Percentiles rank a stretch among this genome's conserved stretches.
Evolutionary conservation across 169 alveolate species (phyloP).

Genomic region (Plasmodium inui): DNA sequence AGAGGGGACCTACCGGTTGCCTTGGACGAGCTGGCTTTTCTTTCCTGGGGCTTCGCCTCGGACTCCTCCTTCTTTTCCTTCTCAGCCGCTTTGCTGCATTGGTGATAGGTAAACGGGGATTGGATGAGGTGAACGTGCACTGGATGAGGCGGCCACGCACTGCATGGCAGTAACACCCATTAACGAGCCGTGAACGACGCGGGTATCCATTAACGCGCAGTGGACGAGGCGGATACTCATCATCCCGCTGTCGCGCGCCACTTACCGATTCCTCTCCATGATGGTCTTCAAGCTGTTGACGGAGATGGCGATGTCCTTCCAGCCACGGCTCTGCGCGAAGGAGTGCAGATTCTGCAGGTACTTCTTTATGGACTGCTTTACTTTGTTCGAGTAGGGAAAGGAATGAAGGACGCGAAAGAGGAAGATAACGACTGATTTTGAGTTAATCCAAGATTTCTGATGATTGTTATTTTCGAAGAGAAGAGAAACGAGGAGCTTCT

Average conservation of each 20-base stretch:
- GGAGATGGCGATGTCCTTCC: constrained; percentile 58
- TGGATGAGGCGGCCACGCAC: not conserved
- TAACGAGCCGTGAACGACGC: not conserved
- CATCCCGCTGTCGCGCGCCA: not conserved
- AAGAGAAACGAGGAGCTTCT: constrained; percentile 23
- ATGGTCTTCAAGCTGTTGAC: constrained; percentile 43
- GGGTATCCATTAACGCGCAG: too few species aligned
- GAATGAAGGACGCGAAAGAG: constrained; percentile 33
- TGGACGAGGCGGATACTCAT: not conserved
- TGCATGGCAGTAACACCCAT: too few species aligned
- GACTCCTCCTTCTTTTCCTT: constrained; percentile 16
- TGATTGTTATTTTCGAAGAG: constrained; percentile 43
- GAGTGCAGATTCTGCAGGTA: constrained; percentile 32
- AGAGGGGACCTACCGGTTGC: constrained; percentile 12
- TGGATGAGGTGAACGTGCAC: not conserved
- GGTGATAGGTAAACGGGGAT: not conserved
- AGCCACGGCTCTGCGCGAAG: constrained; percentile 34
- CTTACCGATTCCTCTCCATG: constrained; percentile 53
- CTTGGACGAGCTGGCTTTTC: constrained; percentile 5
- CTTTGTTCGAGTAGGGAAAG: constrained; percentile 40
- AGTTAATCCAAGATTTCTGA: constrained; percentile 59
- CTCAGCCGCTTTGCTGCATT: constrained; percentile 4
- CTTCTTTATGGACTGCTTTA: constrained; percentile 30
- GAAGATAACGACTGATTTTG: constrained; percentile 45
- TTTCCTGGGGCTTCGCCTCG: constrained; percentile 12